These are phyloP conservation scores for Colletotrichum nymphaeae DNA, from an alignment of 2,329 filamentous ascomycete genomes.

Conservation along the genomic window DNA sequence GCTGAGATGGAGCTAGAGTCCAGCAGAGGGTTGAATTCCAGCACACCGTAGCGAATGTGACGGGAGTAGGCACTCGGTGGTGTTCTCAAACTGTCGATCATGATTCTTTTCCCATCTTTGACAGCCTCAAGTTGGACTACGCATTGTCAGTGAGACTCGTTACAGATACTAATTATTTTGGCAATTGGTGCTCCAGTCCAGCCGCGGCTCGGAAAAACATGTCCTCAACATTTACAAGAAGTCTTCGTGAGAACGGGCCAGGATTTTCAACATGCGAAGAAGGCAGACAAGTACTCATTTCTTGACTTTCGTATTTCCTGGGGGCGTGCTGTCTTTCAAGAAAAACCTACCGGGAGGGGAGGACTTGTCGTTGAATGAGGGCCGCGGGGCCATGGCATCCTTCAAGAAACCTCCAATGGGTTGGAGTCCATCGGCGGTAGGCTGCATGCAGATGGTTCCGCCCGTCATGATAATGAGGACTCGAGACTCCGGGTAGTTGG, in stretches of 20 bases:
- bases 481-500: constrained; percentile 74
- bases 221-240: not conserved
- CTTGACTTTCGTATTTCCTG: not conserved
- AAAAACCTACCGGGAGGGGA: constrained; percentile 54
- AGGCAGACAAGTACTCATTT: not conserved
- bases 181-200: not conserved
- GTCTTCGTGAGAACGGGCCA: not conserved
- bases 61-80: constrained; percentile 83
- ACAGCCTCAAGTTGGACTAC: constrained; percentile 62
- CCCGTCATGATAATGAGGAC: constrained; percentile 93
- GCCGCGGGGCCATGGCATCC: constrained; percentile 82
- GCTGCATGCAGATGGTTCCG: constrained; percentile 91
- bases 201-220: not conserved
- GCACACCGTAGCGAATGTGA: constrained; percentile 84
- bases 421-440: constrained; percentile 81
- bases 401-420: constrained; percentile 85
- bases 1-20: constrained; percentile 93
- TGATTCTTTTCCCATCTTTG: constrained; percentile 59
- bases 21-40: constrained; percentile 86
- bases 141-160: constrained; percentile 3
- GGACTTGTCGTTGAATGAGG: constrained; percentile 86
- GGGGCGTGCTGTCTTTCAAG: not conserved
- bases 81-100: constrained; percentile 79
- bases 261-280: not conserved
- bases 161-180: not conserved